phyloP scores from a whole-genome alignment of 1,139 yeast genomes.

The Hyphopichia burtonii region DNA sequence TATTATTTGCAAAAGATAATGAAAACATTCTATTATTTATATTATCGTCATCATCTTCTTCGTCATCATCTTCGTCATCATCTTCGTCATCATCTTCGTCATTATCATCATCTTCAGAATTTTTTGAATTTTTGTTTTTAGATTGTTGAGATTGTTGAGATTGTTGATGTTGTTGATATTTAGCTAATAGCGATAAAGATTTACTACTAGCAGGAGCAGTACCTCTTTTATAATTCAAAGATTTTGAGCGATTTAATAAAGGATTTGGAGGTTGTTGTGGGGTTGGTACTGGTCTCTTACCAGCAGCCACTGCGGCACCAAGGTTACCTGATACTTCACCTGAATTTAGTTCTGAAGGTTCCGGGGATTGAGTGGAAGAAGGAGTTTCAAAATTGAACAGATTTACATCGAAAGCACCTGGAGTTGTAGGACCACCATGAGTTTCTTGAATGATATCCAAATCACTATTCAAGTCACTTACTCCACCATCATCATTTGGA shows the following conservation, averaged over 20 bases:
- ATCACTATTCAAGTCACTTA: conserved; percentile 27
- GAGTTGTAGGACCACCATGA: conserved; percentile 6
- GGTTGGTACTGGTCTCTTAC: conserved; percentile 13
- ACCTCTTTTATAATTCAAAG: conserved; percentile 27
- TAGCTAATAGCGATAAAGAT: conserved; percentile 20
- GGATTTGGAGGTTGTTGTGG: conserved; percentile 14
- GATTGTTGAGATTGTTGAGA: conserved; percentile 9
- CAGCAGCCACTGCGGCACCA: background rate
- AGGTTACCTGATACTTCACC: background rate
- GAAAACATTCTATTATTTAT: conserved; percentile 21
- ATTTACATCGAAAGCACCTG: conserved; percentile 3
- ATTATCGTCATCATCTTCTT: conserved; percentile 14
- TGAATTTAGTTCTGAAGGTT: background rate
- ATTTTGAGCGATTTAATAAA: conserved; percentile 26
- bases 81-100: conserved; percentile 14
- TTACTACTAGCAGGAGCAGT: conserved; percentile 16
- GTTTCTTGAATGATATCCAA: conserved; percentile 27
- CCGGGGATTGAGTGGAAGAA: background rate
- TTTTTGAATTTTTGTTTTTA: conserved; percentile 4
- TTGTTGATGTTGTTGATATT: conserved; percentile 23
- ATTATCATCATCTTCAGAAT: conserved; percentile 4
- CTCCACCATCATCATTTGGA: conserved; percentile 5
- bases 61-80: conserved; percentile 1
- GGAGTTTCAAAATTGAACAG: conserved; percentile 1
- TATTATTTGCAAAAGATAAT: conserved; percentile 16